Evolutionary conservation across 2,329 filamentous ascomycete species (phyloP).

Genomic region (Verticillium nonalfalfae): DNA sequence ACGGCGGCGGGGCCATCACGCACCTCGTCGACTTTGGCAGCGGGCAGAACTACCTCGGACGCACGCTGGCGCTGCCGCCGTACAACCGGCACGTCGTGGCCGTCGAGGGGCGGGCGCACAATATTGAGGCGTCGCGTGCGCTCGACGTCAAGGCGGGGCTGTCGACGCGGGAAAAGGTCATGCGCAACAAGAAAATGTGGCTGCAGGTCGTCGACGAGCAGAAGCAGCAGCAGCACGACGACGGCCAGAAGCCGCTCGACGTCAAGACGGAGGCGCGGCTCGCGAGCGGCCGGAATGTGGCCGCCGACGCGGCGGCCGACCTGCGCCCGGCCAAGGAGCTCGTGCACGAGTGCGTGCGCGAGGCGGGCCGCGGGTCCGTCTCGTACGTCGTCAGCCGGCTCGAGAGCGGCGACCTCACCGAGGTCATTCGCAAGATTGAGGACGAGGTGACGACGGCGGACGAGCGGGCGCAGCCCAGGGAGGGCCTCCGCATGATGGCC

Average conservation of each 20-base stretch:
- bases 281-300: slow-evolving; percentile 23
- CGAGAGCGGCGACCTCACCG: slow-evolving; percentile 63
- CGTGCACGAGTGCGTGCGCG: slow-evolving; percentile 44
- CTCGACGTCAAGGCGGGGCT: slow-evolving; percentile 81
- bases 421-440: slow-evolving; percentile 59
- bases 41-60: slow-evolving; percentile 91
- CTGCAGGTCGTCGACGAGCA: slow-evolving; percentile 41
- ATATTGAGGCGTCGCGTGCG: slow-evolving; percentile 76
- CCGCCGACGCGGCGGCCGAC: slow-evolving; percentile 25
- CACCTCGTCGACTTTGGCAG: slow-evolving; percentile 96
- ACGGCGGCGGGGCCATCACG: slow-evolving; percentile 46
- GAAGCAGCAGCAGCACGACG: slow-evolving; percentile 18
- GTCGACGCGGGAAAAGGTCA: slow-evolving; percentile 63
- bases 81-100: slow-evolving; percentile 86
- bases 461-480: slow-evolving; percentile 19
- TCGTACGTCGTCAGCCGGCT: slow-evolving; percentile 73
- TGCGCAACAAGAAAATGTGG: slow-evolving; percentile 79
- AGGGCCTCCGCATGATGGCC: slow-evolving; percentile 63
- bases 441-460: slow-evolving; percentile 22
- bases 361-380: slow-evolving; percentile 61
- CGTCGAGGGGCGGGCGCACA: slow-evolving; percentile 80
- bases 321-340: slow-evolving; percentile 44
- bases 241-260: slow-evolving; percentile 27
- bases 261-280: slow-evolving; percentile 27
- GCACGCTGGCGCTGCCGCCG: slow-evolving; percentile 76